Evolutionary conservation across 305 asterid species (phyloP), one percentile per base, ranked within the genome.

Genomic region (Fraxinus nigra): DNA sequence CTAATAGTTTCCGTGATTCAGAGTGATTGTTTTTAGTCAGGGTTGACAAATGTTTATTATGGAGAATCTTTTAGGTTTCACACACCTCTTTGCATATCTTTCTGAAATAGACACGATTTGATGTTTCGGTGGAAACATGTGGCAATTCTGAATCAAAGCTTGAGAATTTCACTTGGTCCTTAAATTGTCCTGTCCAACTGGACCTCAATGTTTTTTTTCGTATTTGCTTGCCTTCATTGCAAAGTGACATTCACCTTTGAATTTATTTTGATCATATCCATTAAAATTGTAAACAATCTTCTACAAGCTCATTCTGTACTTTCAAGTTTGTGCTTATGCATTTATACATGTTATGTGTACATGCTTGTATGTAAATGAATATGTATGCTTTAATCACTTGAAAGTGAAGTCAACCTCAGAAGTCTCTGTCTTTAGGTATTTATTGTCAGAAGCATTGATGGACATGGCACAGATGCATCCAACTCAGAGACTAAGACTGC

Each of bases 401-500:
- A 46, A 37, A 48, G 5, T 81, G 75, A 80, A 75, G 56, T 5
- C 22, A 20, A 79, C 81, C 56, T 83, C 59, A 61, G 51, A 79
- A 18, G 16, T 70, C 74, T 24, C 56, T 69, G 46, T 24, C 72
- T 86, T 11, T 80, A 86, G 88, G 79, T 82, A 77, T 81, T 81
- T 37, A 63, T 82, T 63, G 80, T 80, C 65, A 82, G 67, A 82
- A 81, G 87, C 51, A 56, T 65, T 73, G 85, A 87, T 82, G 85
- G 82, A 33, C 81, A 3, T 65, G 79, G 72, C 24, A 34, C 76
- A 54, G 74, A 82, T 77, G 59, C 54, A 40, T 85, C 88, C 79
- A 72, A 80, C 81, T 78, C 81, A 28, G 80, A 80, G 56, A 79
- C 75, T 78, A 85, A 78, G 78, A 37, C 78, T 0, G 34, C 65